Percentiles rank a stretch among this genome's conserved stretches.
phyloP scores from a whole-genome alignment of 2,329 filamentous ascomycete species.

The Hypoxylon sp. region DNA sequence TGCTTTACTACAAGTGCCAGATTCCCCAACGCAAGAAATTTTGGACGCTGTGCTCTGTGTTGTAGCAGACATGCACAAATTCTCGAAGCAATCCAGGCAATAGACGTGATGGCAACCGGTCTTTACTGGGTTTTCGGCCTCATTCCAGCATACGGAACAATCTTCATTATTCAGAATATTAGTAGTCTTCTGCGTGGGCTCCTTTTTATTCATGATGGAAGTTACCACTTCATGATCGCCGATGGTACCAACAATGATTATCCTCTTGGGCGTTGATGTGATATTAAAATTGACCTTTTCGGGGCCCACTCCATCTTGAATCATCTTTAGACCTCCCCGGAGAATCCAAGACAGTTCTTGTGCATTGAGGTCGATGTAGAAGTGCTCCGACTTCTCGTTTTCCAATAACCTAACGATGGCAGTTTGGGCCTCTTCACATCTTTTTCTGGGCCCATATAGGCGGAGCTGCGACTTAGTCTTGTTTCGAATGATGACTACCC shows the following conservation, averaged over 20 bases:
- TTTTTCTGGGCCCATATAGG: slow-evolving; percentile 49
- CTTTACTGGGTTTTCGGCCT: slow-evolving; percentile 56
- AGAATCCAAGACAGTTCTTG: slow-evolving; percentile 53
- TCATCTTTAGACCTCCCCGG: slow-evolving; percentile 53
- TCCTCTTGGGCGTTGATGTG: slow-evolving; percentile 52
- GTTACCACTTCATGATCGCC: slow-evolving; percentile 42
- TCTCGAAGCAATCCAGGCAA: slow-evolving; percentile 60
- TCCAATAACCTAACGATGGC: slow-evolving; percentile 39
- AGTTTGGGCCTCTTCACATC: slow-evolving; percentile 36
- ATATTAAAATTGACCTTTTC: slow-evolving; percentile 55
- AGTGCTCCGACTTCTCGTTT: slow-evolving; percentile 20
- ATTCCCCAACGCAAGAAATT: slow-evolving; percentile 49
- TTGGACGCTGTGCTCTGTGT: slow-evolving; percentile 27
- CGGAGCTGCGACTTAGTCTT: slow-evolving; percentile 51
- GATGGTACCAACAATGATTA: slow-evolving; percentile 52
- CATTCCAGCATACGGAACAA: slow-evolving; percentile 57
- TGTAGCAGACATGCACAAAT: slow-evolving; percentile 49
- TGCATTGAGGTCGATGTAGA: slow-evolving; percentile 50
- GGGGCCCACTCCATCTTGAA: slow-evolving; percentile 49
- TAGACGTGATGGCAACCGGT: slow-evolving; percentile 60
- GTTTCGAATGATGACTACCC: slow-evolving; percentile 53
- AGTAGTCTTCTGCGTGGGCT: not conserved
- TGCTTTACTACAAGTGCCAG: slow-evolving; percentile 45
- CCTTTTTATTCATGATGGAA: slow-evolving; percentile 29
- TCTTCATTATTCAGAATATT: slow-evolving; percentile 20